Percentiles rank a stretch among this genome's conserved stretches.
These are phyloP conservation scores for Leccinum truebloodii DNA, from an alignment of 768 basidiomycete genomes.

Conservation along the genomic window DNA sequence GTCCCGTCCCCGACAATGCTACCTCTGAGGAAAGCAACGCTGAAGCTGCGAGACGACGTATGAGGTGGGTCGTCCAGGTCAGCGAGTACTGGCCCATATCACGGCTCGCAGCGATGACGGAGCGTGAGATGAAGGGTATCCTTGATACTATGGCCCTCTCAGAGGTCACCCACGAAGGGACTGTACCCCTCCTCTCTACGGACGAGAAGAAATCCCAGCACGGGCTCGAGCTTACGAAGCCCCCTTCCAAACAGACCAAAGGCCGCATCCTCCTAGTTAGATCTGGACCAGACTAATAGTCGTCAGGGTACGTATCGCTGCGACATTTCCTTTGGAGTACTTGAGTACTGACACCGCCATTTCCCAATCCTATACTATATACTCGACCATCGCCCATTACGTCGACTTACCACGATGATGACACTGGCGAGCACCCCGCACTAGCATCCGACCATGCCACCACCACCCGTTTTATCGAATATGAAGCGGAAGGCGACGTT, in stretches of 20 bases:
- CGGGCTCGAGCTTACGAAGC: conserved; percentile 20
- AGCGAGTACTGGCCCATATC: conserved; percentile 95
- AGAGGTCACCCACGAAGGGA: conserved; percentile 15
- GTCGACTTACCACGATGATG: too few species aligned
- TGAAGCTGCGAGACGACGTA: conserved; percentile 61
- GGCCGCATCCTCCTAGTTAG: conserved; percentile 91
- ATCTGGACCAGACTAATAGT: conserved; percentile 90
- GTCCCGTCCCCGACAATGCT: conserved; percentile 49
- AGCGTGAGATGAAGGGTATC: conserved; percentile 65
- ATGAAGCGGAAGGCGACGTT: too few species aligned
- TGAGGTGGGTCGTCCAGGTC: conserved; percentile 94
- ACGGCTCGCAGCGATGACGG: conserved; percentile 67
- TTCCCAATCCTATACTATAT: neutral
- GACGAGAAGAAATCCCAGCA: conserved; percentile 38
- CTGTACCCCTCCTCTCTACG: conserved; percentile 23
- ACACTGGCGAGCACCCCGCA: too few species aligned
- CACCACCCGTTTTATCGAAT: too few species aligned
- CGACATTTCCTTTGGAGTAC: neutral
- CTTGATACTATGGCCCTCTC: conserved; percentile 39
- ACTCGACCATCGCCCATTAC: too few species aligned
- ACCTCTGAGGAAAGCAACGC: conserved; percentile 36
- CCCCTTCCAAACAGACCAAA: conserved; percentile 18
- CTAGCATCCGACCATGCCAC: too few species aligned
- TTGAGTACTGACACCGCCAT: neutral
- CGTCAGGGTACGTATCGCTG: conserved; percentile 62